phyloP scores from a whole-genome alignment of 768 basidiomycete species.

The Auricularia sp. region DNA sequence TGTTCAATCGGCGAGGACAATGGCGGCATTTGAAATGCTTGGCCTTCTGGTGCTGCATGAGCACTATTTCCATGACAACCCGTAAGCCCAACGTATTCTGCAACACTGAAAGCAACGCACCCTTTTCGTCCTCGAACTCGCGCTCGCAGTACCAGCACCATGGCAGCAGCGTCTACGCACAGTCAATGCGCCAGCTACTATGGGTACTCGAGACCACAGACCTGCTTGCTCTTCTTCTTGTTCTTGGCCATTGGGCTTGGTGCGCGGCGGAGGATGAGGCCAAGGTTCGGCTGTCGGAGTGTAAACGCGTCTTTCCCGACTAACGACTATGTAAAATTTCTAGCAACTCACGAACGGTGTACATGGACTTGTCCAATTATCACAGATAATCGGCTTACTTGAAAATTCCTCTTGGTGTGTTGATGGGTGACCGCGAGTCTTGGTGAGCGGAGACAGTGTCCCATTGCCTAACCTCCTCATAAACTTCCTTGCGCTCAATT shows the following conservation, averaged over 20 bases:
- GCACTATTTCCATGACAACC: constrained; percentile 39
- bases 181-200: background rate
- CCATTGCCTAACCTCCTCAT: too few relatives aligned
- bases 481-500: too few relatives aligned
- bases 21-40: constrained; percentile 98
- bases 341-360: too few relatives aligned
- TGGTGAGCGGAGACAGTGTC: too few relatives aligned
- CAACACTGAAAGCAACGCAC: constrained; percentile 28
- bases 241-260: constrained; percentile 37
- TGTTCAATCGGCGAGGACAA: constrained; percentile 92
- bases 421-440: too few relatives aligned
- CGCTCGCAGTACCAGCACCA: constrained; percentile 99
- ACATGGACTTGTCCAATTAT: too few relatives aligned
- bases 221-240: constrained; percentile 38
- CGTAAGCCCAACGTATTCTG: background rate
- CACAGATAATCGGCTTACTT: too few relatives aligned
- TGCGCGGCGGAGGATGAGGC: too few relatives aligned
- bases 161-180: constrained; percentile 61
- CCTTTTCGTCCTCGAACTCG: constrained; percentile 99
- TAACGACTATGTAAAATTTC: too few relatives aligned
- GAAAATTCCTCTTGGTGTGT: too few relatives aligned
- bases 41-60: constrained; percentile 99
- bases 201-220: background rate
- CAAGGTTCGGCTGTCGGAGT: too few relatives aligned
- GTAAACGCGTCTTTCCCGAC: too few relatives aligned